These are phyloP conservation scores for Emydomyces testavorans DNA, from an alignment of 2,329 filamentous ascomycete genomes.

Conservation along the genomic window DNA sequence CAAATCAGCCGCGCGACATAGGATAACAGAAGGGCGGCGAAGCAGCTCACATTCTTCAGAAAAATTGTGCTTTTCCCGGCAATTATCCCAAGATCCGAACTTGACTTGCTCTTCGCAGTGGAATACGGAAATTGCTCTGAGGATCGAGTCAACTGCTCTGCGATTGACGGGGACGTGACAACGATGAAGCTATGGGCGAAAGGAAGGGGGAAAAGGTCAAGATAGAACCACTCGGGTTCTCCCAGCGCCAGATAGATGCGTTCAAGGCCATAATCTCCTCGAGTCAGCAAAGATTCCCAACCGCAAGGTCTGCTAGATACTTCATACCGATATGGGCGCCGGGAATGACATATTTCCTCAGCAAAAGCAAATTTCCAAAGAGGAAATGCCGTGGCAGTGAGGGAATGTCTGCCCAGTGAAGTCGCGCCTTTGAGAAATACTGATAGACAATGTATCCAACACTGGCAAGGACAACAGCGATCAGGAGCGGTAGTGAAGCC, in stretches of 20 bases:
- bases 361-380: neutral
- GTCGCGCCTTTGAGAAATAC: neutral
- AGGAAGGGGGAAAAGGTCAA: neutral
- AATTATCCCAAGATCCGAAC: neutral
- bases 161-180: neutral
- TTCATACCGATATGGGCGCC: neutral
- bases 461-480: neutral
- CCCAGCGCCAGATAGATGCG: neutral
- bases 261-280: neutral
- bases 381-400: neutral
- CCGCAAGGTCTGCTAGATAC: neutral
- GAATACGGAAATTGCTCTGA: conserved; percentile 2
- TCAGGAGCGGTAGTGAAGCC: neutral
- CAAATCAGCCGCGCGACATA: neutral
- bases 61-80: neutral
- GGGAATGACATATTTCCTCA: neutral
- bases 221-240: conserved; percentile 2
- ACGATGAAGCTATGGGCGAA: neutral
- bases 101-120: neutral
- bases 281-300: neutral
- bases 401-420: neutral
- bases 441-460: neutral
- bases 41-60: neutral
- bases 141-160: neutral
- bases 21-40: neutral